phyloP scores from a whole-genome alignment of 305 asterid genomes.

The Coffea humblotiana region DNA sequence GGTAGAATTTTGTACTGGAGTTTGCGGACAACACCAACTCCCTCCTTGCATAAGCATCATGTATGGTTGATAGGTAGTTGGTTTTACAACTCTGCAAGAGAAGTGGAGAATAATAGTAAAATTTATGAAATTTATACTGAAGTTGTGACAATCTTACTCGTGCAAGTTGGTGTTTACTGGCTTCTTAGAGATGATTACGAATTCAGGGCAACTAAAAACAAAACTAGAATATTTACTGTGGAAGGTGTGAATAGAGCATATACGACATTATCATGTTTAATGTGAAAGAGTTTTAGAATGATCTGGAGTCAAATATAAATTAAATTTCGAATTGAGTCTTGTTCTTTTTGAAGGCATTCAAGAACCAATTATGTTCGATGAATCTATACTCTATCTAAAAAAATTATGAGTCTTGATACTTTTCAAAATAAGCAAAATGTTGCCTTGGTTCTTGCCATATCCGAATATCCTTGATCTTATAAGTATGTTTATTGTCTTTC shows the following conservation, averaged over 20 bases:
- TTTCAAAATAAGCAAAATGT: no score
- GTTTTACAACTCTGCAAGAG: background rate
- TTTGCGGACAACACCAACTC: background rate
- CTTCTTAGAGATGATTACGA: background rate
- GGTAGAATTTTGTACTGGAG: background rate
- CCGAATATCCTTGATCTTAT: no score
- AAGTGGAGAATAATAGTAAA: background rate
- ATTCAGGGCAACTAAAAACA: background rate
- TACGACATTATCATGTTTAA: background rate
- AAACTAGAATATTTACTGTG: no score
- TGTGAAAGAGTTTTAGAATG: background rate
- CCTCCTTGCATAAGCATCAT: slow-evolving; percentile 5
- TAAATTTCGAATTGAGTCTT: background rate
- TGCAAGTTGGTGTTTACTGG: background rate
- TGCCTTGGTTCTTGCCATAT: no score
- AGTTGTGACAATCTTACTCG: background rate
- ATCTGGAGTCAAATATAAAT: background rate
- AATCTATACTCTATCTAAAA: background rate
- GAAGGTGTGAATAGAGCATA: background rate
- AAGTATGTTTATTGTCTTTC: no score
- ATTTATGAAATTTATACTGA: background rate
- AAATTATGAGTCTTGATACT: no score
- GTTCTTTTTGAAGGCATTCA: background rate
- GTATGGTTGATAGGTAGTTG: background rate
- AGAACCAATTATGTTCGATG: background rate